Evolutionary conservation across 768 basidiomycete genomes (phyloP), one percentile per base, ranked within the genome.

Genomic region (Agaricus subrufescens): DNA sequence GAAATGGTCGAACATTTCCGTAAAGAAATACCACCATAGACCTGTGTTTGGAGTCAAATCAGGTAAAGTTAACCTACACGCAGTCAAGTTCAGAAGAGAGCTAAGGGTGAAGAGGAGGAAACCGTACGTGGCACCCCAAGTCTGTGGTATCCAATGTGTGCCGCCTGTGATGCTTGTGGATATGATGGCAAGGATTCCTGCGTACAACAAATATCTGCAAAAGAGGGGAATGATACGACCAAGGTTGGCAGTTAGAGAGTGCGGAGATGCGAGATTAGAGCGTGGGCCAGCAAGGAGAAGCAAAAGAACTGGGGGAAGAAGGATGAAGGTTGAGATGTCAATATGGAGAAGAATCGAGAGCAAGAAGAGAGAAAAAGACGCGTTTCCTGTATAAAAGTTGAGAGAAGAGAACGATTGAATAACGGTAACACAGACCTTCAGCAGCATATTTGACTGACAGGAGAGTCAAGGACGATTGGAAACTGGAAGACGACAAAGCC

Each of bases 21-120:
- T 98, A 73, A 98, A 98, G 75, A 98, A 98, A 70, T 98, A 98
- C 96, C 96, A 98, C 90, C 94, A 94, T 29, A 98, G 72, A 1
- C 97, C 96, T 3, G 91, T 84, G 62, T 95, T 98, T 0, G 97
- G 96, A 8, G 93, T 94, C 59, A 98, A 71, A 66, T 97, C 95
- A 1, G 90, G 89, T 8, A 97, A 81, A 19, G 80, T 82, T 25
- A 97, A 64, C 46, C 95, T 98, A 61, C n/a, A n/a, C n/a, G n/a
- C n/a, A n/a, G 44, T 23, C 39, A 52, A 49, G 30, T 59, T 8
- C 61, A 50, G 46, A 44, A 40, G 10, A 27, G n/a, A 45, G 37
- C 48, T n/a, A 46, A 4, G 45, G 49, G 3, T 30, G 25, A 6
- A 25, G 34, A 30, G 37, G 50, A 29, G 26, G 34, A 34, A 3